Base-by-base conservation (phyloP, 2,329 filamentous ascomycete species). In the Paraconiothyrium sp. region DNA sequence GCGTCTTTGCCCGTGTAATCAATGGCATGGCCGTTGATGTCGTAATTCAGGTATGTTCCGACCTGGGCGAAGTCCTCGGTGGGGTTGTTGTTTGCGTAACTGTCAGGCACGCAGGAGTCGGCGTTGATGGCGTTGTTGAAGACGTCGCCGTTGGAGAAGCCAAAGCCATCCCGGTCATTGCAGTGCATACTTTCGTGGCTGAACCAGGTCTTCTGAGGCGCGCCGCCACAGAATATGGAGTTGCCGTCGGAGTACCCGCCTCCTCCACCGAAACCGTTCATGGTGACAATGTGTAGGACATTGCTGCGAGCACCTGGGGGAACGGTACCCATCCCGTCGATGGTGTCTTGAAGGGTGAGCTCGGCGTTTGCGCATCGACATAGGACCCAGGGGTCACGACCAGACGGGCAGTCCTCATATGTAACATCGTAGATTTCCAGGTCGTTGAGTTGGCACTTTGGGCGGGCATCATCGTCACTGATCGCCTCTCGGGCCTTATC, bases 21-120 rank as follows among this genome's bases (percentile, higher is more conserved):
- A 13, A 63, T 61, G 13, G 58, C 32, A 24, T 47, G 54, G 2
- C 57, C 60, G 39, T 65, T 65, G n/a, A 54, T 65, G 32, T 65
- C 58, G 43, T 65, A 65, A 34, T 60, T 54, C 6, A 63, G 47
- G 44, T 58, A 65, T 3, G 56, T 54, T 13, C 60, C 63, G 5
- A 65, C 37, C 47, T 65, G 60, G 10, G 60, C 63, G 54, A 63
- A 65, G 58, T 61, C 58, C 50, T 65, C 63, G 11, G 60, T 56
- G 7, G 60, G 60, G 50, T 54, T 60, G 27, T 56, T 32, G 43
- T 62, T 60, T 6, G 62, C 51, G 30, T 64, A 65, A 49, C 47
- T 39, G 24, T 60, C 60, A 4, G 63, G 57, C 2, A 65, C 63
- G 51, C 60, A 65, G 5, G 60, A 57, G 34, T 65, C 60, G 27